Percentiles rank a stretch among this genome's conserved stretches.
Conservation (phyloP, 768 basidiomycete genomes). For the Boletus pseudo-olivaceus region DNA sequence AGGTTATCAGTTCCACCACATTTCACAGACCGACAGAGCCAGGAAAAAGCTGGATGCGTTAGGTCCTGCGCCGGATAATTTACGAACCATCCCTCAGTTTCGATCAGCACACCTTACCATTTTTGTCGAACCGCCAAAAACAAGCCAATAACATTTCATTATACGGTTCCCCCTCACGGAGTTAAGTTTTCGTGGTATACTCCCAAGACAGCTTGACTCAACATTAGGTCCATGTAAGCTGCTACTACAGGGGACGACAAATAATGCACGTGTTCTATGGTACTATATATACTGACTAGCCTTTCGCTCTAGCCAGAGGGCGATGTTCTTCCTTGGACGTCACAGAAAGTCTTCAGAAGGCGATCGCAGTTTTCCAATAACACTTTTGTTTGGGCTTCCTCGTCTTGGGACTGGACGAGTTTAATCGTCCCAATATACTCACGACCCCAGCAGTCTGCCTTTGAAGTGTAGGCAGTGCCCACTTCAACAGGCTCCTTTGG, state of each 20-base stretch:
- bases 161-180: neutral
- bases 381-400: constrained; percentile 43
- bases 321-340: constrained; percentile 27
- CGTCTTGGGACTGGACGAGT: constrained; percentile 49
- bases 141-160: neutral
- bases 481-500: constrained; percentile 13
- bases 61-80: constrained; percentile 58
- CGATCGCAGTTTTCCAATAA: constrained; percentile 55
- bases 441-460: constrained; percentile 54
- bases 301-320: constrained; percentile 13
- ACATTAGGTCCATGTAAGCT: constrained; percentile 2
- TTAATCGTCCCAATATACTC: constrained; percentile 48
- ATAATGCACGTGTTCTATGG: neutral
- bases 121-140: constrained; percentile 36
- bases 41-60: constrained; percentile 58
- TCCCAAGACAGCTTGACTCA: neutral
- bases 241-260: neutral
- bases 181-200: neutral
- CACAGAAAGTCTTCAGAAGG: constrained; percentile 41
- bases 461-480: constrained; percentile 48
- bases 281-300: neutral
- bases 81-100: constrained; percentile 77
- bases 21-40: constrained; percentile 61
- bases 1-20: constrained; percentile 1
- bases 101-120: constrained; percentile 42